Percentiles rank a stretch among this genome's conserved stretches.
phyloP scores from a whole-genome alignment of 257 asterid species.

The Ilex asprella region DNA sequence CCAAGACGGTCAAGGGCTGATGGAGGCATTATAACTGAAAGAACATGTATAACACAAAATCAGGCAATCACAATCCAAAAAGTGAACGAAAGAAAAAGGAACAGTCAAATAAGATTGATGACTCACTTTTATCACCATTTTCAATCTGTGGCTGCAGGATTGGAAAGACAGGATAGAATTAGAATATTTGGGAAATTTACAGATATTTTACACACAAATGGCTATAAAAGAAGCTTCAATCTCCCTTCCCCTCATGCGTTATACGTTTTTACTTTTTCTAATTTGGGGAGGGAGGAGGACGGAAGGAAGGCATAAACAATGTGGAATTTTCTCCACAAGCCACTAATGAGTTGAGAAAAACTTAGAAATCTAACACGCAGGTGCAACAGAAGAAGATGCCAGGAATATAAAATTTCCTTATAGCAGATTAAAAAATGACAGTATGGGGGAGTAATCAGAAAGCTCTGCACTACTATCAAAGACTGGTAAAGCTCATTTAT shows the following conservation, averaged over 20 bases:
- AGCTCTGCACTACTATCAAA: no score
- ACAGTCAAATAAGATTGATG: not conserved
- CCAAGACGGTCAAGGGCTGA: conserved; percentile 98
- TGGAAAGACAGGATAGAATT: conserved; percentile 9
- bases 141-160: conserved; percentile 86
- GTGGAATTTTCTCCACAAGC: no score
- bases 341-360: no score
- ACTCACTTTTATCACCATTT: conserved; percentile 90
- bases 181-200: conserved; percentile 6
- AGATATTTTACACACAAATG: not conserved
- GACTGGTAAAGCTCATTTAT: no score
- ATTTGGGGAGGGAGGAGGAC: no score
- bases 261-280: no score
- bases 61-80: conserved; percentile 1
- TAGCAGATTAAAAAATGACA: no score
- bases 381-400: no score
- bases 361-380: no score
- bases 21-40: conserved; percentile 96
- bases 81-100: not conserved
- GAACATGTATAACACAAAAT: conserved; percentile 7
- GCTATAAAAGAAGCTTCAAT: not conserved
- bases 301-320: no score
- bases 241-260: not conserved
- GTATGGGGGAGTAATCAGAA: no score
- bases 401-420: no score